phyloP scores from a whole-genome alignment of 228 moss, liverwort and hornwort genomes.

The Sphagnum fallax region DNA sequence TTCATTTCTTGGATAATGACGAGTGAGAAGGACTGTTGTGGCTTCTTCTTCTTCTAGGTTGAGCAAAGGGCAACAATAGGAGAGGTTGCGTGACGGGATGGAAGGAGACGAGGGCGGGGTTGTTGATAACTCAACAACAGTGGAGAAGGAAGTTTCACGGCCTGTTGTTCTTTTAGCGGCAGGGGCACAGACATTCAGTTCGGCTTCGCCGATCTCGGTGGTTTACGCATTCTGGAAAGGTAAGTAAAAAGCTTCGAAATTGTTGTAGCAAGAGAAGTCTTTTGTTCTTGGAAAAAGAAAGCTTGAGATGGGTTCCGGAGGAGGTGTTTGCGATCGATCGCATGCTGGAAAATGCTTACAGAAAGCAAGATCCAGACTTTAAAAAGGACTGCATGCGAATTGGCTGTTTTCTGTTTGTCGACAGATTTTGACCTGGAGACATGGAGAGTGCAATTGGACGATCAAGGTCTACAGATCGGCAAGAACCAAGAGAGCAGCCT shows the following conservation, averaged over 20 bases:
- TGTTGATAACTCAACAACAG: constrained; percentile 22
- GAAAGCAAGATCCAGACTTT: neutral
- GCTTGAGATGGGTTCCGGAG: neutral
- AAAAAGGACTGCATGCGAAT: neutral
- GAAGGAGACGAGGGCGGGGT: constrained; percentile 27
- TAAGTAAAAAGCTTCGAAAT: constrained; percentile 9
- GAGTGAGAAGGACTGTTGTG: too few species aligned
- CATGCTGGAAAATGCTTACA: too few species aligned
- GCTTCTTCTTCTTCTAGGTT: too few species aligned
- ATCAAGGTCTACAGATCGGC: constrained; percentile 81
- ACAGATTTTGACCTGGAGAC: constrained; percentile 86
- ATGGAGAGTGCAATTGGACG: constrained; percentile 83
- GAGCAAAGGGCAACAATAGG: too few species aligned
- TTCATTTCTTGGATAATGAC: too few species aligned
- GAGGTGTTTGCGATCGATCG: neutral
- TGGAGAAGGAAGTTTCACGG: constrained; percentile 52
- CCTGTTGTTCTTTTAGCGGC: constrained; percentile 6
- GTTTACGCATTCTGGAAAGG: constrained; percentile 82
- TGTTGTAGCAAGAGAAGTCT: neutral
- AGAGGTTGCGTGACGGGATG: constrained; percentile 18
- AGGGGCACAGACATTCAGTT: constrained; percentile 36
- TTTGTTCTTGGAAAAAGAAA: neutral
- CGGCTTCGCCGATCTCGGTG: constrained; percentile 59
- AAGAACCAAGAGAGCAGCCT: constrained; percentile 87
- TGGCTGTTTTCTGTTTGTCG: neutral